Evolutionary conservation across 2,329 filamentous ascomycete species (phyloP).

Genomic region (Nothopassalora personata): DNA sequence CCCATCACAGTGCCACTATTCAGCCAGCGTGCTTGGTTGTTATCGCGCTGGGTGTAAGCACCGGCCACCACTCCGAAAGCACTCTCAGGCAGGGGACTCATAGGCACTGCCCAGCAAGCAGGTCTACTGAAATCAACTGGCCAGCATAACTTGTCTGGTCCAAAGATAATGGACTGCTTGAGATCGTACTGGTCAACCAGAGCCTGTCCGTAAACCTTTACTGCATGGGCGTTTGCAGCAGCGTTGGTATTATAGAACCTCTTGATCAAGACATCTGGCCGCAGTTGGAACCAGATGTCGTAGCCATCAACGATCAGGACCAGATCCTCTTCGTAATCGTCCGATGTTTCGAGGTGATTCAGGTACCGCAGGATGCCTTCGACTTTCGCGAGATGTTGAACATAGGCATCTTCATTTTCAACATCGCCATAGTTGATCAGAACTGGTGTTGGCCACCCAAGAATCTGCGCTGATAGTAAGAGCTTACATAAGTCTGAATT

Average conservation of each 20-base stretch:
- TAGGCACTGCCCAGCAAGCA: slow-evolving; percentile 31
- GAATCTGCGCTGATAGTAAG: slow-evolving; percentile 52
- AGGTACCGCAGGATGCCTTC: slow-evolving; percentile 46
- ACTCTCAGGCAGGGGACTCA: slow-evolving; percentile 29
- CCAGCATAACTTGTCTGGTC: slow-evolving; percentile 33
- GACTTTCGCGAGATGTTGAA: slow-evolving; percentile 44
- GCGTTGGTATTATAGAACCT: slow-evolving; percentile 37
- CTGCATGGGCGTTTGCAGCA: slow-evolving; percentile 36
- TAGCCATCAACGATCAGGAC: slow-evolving; percentile 59
- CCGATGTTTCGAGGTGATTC: slow-evolving; percentile 27
- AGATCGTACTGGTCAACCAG: slow-evolving; percentile 29
- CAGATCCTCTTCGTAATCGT: slow-evolving; percentile 51
- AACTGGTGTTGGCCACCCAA: slow-evolving; percentile 55
- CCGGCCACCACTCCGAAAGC: slow-evolving; percentile 43
- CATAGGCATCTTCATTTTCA: slow-evolving; percentile 33
- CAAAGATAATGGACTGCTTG: slow-evolving; percentile 30
- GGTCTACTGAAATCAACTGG: slow-evolving; percentile 27
- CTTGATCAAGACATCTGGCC: slow-evolving; percentile 54
- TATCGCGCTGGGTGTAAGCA: slow-evolving; percentile 34
- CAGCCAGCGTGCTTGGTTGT: slow-evolving; percentile 46
- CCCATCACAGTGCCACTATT: slow-evolving; percentile 47
- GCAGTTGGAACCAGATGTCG: slow-evolving; percentile 61
- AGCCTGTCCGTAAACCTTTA: slow-evolving; percentile 28
- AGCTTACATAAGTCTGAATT: slow-evolving; percentile 53
- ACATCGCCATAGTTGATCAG: slow-evolving; percentile 43